Base-by-base conservation (phyloP, 352 stramenopile species). In the Phytophthora syringae region DNA sequence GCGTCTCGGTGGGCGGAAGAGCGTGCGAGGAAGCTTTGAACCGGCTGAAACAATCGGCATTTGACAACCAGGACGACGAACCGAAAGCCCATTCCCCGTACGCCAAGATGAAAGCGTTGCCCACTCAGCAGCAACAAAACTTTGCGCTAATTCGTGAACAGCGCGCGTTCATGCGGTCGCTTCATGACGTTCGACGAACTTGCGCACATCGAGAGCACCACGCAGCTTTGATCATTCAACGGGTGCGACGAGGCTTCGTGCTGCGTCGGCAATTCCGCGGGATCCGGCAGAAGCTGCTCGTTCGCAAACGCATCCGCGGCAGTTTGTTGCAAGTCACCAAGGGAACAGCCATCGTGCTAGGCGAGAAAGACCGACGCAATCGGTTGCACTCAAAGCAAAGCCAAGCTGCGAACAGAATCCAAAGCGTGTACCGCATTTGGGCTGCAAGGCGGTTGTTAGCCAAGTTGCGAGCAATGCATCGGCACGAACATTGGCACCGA, bases 251-350 rank as follows among this genome's bases (percentile, higher is more conserved):
- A 27, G 81, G 84, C 11, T 79, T 79, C 60, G 24, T 79, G 13
- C 52, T 92, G 22, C 79, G 81, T 1, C 73, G 70, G 20, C 70
- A 72, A 13, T 90, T 92, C 56, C 60, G 58, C 3, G 50, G 53
- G 3, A 76, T 92, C 48, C 63, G 77, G 34, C 62, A 83, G 21
- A 87, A 80, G 50, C 70, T 92, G 22, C 45, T 81, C 15, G 64
- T 92, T 12, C 84, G 84, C 25, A 92, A 90, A 60, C 74, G 80
- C 13, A 88, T 92, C 13, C 81, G 80, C 21, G 58, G 64, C 5
- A 89, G 67, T 45, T 69, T 92, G 37, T 60, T 87, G 32, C 77
- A 84, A 27, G 81, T 92, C 27, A 87, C 80, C 3, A 81, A 78
- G 25, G 84, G 81, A 16, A 90, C 84, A 0, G 80, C 79, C 4